These are phyloP conservation scores for Quercus aquifolioides DNA, from an alignment of 306 rosid genomes.

Conservation along the genomic window DNA sequence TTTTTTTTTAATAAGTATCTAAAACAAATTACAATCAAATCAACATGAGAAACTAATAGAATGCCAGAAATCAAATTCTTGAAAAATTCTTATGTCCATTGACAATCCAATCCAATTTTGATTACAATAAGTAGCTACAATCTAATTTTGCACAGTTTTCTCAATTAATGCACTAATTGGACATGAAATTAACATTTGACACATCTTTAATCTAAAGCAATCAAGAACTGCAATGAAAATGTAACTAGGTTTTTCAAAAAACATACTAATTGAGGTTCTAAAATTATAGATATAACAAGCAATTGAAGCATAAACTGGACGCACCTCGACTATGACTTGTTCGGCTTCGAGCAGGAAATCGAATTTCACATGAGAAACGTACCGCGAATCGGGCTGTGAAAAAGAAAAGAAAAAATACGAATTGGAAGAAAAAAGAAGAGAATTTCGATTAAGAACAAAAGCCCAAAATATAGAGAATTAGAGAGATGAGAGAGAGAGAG, in stretches of 20 bases:
- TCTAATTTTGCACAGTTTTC: background rate
- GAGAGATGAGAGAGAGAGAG: background rate
- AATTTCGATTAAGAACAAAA: background rate
- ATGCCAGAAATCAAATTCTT: background rate
- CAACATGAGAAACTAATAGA: no score
- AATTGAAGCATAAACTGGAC: background rate
- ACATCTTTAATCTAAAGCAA: background rate
- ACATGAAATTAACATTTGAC: no score
- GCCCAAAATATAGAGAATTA: background rate
- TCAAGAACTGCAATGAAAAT: background rate
- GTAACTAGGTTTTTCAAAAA: background rate
- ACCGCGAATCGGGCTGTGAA: constrained; percentile 61
- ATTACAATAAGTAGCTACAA: background rate
- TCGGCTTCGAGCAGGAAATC: constrained; percentile 80
- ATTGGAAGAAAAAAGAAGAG: background rate
- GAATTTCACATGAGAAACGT: constrained; percentile 45
- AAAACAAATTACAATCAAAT: no score
- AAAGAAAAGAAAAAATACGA: background rate
- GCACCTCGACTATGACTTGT: constrained; percentile 66
- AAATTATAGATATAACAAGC: background rate
- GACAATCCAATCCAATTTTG: background rate
- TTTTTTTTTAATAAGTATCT: no score
- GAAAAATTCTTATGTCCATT: background rate
- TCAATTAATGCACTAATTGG: background rate
- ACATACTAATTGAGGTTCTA: background rate